Conservation (phyloP, 1,284 basidiomycete species). For the Ustilago esculenta region DNA sequence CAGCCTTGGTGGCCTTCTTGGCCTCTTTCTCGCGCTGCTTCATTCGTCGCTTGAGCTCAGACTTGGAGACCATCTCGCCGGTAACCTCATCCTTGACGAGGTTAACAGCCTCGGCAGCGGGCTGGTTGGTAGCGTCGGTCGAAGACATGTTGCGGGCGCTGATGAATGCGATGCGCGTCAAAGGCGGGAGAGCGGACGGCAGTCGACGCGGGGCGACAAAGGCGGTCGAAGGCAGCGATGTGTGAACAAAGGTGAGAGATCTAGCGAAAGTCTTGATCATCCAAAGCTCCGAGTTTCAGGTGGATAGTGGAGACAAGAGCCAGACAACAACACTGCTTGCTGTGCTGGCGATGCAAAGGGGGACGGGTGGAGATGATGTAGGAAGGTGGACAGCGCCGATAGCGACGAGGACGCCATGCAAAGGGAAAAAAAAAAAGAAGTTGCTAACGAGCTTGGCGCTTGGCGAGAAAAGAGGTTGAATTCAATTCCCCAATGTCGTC, state of each 20-base stretch:
- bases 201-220: slow-evolving; percentile 2
- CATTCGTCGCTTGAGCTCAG: slow-evolving; percentile 60
- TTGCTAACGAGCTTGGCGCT: background rate
- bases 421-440: background rate
- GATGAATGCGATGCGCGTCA: slow-evolving; percentile 1
- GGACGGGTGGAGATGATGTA: background rate
- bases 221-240: slow-evolving; percentile 23
- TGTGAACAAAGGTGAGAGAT: slow-evolving; percentile 13
- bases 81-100: slow-evolving; percentile 63
- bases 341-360: background rate
- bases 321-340: slow-evolving; percentile 3
- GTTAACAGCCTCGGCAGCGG: slow-evolving; percentile 48
- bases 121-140: slow-evolving; percentile 44
- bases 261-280: slow-evolving; percentile 39
- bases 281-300: slow-evolving; percentile 15
- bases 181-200: background rate
- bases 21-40: slow-evolving; percentile 81
- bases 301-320: background rate
- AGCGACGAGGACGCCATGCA: background rate
- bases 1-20: slow-evolving; percentile 79
- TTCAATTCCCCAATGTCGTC: background rate
- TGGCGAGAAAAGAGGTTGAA: background rate
- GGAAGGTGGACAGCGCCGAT: background rate
- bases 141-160: slow-evolving; percentile 37
- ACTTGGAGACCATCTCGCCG: slow-evolving; percentile 67